Evolutionary conservation across 768 basidiomycete species (phyloP).

Genomic region (Grammothele lineata): DNA sequence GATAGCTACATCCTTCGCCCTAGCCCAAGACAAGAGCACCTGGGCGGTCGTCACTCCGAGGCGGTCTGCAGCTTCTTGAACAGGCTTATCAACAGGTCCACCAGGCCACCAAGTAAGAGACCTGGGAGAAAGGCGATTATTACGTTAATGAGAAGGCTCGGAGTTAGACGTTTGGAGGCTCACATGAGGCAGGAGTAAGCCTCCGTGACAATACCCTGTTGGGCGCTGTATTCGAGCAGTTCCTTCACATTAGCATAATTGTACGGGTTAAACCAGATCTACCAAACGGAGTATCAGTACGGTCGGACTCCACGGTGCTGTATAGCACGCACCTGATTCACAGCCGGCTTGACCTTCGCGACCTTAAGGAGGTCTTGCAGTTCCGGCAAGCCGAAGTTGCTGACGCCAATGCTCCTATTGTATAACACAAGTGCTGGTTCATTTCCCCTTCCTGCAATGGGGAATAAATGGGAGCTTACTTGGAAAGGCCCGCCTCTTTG

Average conservation of each 20-base stretch:
- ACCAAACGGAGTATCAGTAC: neutral
- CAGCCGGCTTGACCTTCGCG: conserved; percentile 56
- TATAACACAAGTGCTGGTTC: neutral
- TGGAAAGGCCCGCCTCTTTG: conserved; percentile 38
- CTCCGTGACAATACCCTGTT: conserved; percentile 57
- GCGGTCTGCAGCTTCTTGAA: conserved; percentile 48
- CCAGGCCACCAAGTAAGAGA: conserved; percentile 57
- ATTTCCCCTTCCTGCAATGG: neutral
- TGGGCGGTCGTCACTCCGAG: conserved; percentile 56
- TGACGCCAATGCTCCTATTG: conserved; percentile 71
- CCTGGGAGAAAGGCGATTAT: too few relatives aligned
- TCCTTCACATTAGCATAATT: conserved; percentile 59
- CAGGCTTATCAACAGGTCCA: conserved; percentile 58
- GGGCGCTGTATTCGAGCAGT: conserved; percentile 47
- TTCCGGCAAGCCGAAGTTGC: conserved; percentile 55
- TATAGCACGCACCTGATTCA: conserved; percentile 55
- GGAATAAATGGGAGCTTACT: conserved; percentile 19
- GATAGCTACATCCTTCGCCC: conserved; percentile 59
- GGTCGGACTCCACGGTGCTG: neutral
- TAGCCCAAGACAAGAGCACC: conserved; percentile 67
- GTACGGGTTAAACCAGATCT: conserved; percentile 73
- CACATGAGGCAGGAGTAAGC: conserved; percentile 63
- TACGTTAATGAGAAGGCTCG: too few relatives aligned
- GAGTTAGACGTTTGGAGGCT: too few relatives aligned
- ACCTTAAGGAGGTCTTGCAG: conserved; percentile 47